Conservation (phyloP, 176 grass and related monocot genomes). For the Dendrocalamus sinicus region DNA sequence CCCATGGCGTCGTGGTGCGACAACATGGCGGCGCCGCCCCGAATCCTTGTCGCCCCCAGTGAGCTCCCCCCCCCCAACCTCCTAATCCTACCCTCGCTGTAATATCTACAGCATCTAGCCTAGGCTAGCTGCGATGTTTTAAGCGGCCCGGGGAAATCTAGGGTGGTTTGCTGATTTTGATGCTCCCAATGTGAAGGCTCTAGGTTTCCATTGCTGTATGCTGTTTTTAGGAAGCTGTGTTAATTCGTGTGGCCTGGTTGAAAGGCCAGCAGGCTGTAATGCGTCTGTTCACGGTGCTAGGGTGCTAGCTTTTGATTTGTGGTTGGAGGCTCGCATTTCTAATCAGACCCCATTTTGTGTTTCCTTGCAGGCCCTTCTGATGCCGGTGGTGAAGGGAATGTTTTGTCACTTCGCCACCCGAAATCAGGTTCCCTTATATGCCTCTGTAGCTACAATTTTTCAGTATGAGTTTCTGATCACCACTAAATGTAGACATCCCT, state of each 20-base stretch:
- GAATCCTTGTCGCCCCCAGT: constrained; percentile 54
- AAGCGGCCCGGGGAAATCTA: neutral
- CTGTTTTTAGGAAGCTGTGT: neutral
- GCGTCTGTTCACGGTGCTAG: neutral
- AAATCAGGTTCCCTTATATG: constrained; percentile 66
- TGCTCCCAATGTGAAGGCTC: neutral
- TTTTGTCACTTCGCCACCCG: constrained; percentile 75
- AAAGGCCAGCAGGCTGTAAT: neutral
- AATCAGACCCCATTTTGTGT: constrained; percentile 16
- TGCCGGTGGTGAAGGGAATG: constrained; percentile 48
- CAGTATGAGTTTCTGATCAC: neutral
- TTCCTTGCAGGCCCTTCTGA: constrained; percentile 49
- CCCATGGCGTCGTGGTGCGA: constrained; percentile 48
- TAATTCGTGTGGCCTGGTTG: neutral
- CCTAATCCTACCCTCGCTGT: neutral
- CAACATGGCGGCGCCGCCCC: constrained; percentile 42
- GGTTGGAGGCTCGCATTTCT: neutral
- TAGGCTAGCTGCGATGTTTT: neutral
- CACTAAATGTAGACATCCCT: neutral
- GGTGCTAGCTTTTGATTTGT: neutral
- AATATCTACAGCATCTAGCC: neutral
- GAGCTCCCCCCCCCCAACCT: neutral
- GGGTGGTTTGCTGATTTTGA: neutral
- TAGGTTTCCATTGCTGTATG: neutral
- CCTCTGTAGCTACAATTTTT: neutral